A percentile compares a stretch with the other conserved stretches of the same genome.
These are phyloP conservation scores for Arachnomyces sp. DNA, from an alignment of 2,329 filamentous ascomycete genomes.

Conservation along the genomic window DNA sequence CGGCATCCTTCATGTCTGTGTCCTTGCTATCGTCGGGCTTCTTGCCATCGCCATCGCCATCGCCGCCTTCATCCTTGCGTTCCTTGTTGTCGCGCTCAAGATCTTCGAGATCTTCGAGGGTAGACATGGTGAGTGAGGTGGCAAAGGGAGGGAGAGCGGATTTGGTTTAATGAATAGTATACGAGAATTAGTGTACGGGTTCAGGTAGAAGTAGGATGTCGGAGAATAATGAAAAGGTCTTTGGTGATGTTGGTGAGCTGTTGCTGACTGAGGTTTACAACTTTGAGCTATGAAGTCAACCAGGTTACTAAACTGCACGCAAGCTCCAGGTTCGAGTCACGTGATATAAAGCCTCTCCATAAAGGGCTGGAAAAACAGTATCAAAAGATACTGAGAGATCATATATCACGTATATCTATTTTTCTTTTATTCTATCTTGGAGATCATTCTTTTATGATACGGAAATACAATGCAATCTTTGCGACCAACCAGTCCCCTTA, in stretches of 20 bases:
- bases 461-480: slow-evolving; percentile 5
- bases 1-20: slow-evolving; percentile 86
- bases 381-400: too few relatives aligned
- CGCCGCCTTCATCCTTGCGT: slow-evolving; percentile 48
- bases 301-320: too few relatives aligned
- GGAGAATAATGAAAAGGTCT: background rate
- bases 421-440: too few relatives aligned
- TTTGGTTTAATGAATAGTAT: slow-evolving; percentile 5
- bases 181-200: background rate
- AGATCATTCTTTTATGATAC: too few relatives aligned
- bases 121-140: slow-evolving; percentile 59
- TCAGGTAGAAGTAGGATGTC: background rate
- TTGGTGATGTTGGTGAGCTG: slow-evolving; percentile 1
- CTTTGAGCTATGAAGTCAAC: background rate
- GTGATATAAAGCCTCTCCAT: background rate
- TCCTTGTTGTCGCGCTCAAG: slow-evolving; percentile 74
- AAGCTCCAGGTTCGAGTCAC: slow-evolving; percentile 1
- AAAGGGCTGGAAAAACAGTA: too few relatives aligned
- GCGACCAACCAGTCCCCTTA: slow-evolving; percentile 5
- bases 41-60: slow-evolving; percentile 50
- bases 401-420: too few relatives aligned
- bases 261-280: slow-evolving; percentile 1
- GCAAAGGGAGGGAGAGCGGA: background rate
- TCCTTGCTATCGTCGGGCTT: slow-evolving; percentile 49
- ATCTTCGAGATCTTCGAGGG: slow-evolving; percentile 85